Evolutionary conservation across 129 eudicot genomes (phyloP).

Genomic region (Chrysanthemum lavandulifolium): DNA sequence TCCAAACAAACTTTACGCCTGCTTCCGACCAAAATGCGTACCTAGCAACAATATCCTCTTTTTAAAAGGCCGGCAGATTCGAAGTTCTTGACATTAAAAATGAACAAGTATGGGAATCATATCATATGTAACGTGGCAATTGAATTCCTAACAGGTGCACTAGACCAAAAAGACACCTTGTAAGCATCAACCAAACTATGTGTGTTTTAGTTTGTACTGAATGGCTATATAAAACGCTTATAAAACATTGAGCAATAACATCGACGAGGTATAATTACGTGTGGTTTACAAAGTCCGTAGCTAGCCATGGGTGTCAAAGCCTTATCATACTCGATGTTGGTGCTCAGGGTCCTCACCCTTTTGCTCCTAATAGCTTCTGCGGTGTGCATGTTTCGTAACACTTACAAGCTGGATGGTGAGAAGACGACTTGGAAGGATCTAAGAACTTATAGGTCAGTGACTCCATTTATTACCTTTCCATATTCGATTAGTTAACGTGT

Average conservation of each 20-base stretch:
- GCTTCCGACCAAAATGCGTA: too few relatives aligned
- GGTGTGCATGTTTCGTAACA: slow-evolving; percentile 34
- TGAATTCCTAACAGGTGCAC: background rate
- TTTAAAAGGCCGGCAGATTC: too few relatives aligned
- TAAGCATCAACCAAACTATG: background rate
- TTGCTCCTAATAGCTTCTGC: slow-evolving; percentile 33
- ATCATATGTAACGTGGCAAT: background rate
- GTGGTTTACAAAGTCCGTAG: background rate
- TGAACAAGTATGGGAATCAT: too few relatives aligned
- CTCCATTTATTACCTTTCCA: background rate
- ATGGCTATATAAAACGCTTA: background rate
- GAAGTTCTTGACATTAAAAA: too few relatives aligned
- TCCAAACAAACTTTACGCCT: too few relatives aligned
- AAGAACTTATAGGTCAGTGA: slow-evolving; percentile 41
- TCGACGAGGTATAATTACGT: background rate
- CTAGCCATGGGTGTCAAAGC: slow-evolving; percentile 37
- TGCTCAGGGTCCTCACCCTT: slow-evolving; percentile 36
- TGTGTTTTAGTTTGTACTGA: background rate
- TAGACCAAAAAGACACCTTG: background rate
- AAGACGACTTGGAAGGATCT: slow-evolving; percentile 35
- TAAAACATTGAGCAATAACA: background rate
- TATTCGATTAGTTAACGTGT: background rate
- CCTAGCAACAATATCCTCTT: too few relatives aligned
- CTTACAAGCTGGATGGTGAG: slow-evolving; percentile 12
- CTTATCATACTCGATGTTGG: slow-evolving; percentile 27